Base-by-base conservation (phyloP, 2,329 filamentous ascomycete genomes). In the Pestalotiopsis sp. region DNA sequence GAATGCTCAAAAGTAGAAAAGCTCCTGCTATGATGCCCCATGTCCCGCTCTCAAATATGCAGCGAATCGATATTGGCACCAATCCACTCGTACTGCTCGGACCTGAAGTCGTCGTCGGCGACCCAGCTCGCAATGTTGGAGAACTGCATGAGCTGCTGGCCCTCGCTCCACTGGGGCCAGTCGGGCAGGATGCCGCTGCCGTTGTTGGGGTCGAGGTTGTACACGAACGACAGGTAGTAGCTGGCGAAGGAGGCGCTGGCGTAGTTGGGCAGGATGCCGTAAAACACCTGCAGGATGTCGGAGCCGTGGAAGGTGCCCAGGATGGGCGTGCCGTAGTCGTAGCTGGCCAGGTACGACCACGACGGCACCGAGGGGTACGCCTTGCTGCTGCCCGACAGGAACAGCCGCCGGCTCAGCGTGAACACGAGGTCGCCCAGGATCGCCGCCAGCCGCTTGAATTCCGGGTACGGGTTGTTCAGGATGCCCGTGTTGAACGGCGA, bases 281-380 rank as follows among this genome's bases (percentile, higher is more conserved):
- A 90, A 71, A 93, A 93, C 0, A 92, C 86, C 76, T 92, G 88
- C 3, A 93, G 72, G 1, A 95, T 73, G 72, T 95, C 93, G 1
- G 86, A 88, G 14, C 80, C 91, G 77, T 96, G 93, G 80, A 93
- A 92, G 0, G 92, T 95, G 20, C 93, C 93, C 0, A 95, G 78
- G 62, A 95, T 80, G 0, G 93, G 91, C 0, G 89, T 91, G 11
- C 90, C 90, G 76, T 91, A 89, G 81, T 91, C 80, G 80, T 95
- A 95, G 0, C 89, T 91, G 0, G 90, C 81, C 1, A 96, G 85
- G 80, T 94, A 96, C 0, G 91, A 93, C 92, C 92, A 96, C 1
- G 84, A 82, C 0, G 90, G 89, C 0, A 94, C 88, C 39, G 79
- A 73, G 0, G 90, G 89, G 70, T 89, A 85, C 13, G 82, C 80